Evolutionary conservation across 2,329 filamentous ascomycete genomes (phyloP), one percentile per base, ranked within the genome.

Genomic region (Geosmithia flava): DNA sequence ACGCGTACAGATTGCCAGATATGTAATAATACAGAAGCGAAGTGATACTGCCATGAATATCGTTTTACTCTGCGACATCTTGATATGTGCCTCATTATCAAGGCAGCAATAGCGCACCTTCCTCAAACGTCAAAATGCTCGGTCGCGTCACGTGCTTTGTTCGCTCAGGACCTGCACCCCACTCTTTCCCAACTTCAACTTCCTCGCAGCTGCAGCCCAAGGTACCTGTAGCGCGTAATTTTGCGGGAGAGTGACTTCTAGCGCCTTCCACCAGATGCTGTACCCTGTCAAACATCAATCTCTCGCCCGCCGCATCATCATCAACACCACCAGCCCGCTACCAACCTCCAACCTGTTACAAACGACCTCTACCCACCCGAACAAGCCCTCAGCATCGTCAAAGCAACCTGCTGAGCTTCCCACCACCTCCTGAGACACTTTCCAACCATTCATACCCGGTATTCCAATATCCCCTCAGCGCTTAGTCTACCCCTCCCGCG

Each of bases 241-340:
- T 20, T n/a, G 17, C 29, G 4, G 44, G 15, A 37, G n/a, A 44
- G 48, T 49, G 48, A 49, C 48, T 49, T 49, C 48, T 39, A 49
- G 20, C 40, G 17, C 20, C 33, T 49, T 49, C 48, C 45, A 49
- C 20, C 33, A 13, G 11, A 13, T 3, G 33, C 33, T 13, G 33
- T 37, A 37, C 33, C 20, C 47, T 39, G 47, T 30, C 40, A 30
- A 48, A 29, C 42, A 11, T 44, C 47, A 44, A 44, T 48, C 47
- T 45, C 47, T 33, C 33, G 33, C 33, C 27, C 29, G 29, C 27
- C 42, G 47, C 27, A 40, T 37, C 43, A 44, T 23, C 47, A 45
- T 23, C 47, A 45, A 39, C 37, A 41, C 37, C 43, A 17, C n/a
- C 46, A 16, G 30, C 20, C 27, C 17, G 15, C 33, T 30, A 7